Evolutionary conservation across 805 yeast species (phyloP).

Genomic region (Ogataea saltuana): DNA sequence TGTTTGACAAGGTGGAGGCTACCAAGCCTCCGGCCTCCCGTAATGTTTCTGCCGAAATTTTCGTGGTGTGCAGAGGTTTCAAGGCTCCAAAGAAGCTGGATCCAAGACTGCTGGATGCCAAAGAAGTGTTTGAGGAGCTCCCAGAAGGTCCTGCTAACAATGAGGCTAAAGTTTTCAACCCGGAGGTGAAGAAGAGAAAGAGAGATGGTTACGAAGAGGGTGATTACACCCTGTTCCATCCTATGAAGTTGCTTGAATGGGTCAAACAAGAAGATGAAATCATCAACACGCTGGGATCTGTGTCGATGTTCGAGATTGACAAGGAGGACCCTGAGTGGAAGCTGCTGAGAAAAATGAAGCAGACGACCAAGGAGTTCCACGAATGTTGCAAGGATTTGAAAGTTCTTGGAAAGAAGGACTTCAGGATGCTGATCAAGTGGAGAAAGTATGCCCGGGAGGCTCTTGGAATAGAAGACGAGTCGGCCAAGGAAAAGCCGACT

Average conservation of each 20-base stretch:
- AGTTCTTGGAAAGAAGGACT: conserved; percentile 93
- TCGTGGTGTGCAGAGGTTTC: conserved; percentile 93
- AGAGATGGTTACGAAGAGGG: conserved; percentile 98
- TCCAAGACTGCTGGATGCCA: conserved; percentile 88
- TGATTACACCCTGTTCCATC: conserved; percentile 71
- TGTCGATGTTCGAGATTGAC: conserved; percentile 64
- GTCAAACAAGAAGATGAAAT: conserved; percentile 75
- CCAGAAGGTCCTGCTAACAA: conserved; percentile 71
- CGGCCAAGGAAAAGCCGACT: conserved; percentile 47
- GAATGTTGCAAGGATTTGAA: conserved; percentile 89
- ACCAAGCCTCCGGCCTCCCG: conserved; percentile 99
- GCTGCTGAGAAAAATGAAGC: conserved; percentile 66
- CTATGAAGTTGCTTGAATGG: conserved; percentile 76
- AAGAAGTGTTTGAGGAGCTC: conserved; percentile 91
- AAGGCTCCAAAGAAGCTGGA: conserved; percentile 96
- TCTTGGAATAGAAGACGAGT: conserved; percentile 64
- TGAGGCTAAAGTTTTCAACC: conserved; percentile 92
- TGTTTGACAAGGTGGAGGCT: conserved; percentile 96
- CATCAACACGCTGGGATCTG: conserved; percentile 74
- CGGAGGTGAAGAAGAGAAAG: conserved; percentile 84
- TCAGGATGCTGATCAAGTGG: conserved; percentile 82
- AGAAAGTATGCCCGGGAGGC: conserved; percentile 81
- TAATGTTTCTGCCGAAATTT: conserved; percentile 98
- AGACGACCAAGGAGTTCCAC: conserved; percentile 74
- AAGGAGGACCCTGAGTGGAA: conserved; percentile 71